phyloP scores from a whole-genome alignment of 805 yeast genomes.

The Saccharomycopsis sp. region DNA sequence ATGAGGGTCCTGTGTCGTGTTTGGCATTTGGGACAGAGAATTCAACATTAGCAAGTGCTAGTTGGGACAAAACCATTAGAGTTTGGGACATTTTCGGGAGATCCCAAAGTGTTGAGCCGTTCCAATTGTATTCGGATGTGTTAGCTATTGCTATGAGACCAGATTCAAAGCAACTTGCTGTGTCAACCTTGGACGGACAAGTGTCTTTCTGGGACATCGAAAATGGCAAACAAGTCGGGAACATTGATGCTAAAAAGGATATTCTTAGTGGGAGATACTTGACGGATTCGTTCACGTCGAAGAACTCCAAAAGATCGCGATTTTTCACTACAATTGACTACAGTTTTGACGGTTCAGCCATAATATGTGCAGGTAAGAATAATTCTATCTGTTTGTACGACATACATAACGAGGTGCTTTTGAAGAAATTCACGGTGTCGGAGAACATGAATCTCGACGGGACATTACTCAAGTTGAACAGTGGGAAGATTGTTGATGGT shows the following conservation, averaged over 20 bases:
- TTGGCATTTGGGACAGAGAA: constrained; percentile 79
- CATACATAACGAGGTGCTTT: constrained; percentile 76
- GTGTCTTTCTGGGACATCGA: constrained; percentile 78
- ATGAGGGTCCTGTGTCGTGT: constrained; percentile 91
- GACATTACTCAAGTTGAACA: constrained; percentile 70
- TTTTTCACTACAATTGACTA: constrained; percentile 75
- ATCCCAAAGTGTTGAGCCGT: constrained; percentile 82
- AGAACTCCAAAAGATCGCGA: constrained; percentile 78
- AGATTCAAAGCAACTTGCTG: constrained; percentile 87
- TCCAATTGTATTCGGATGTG: constrained; percentile 79
- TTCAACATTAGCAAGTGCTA: constrained; percentile 74
- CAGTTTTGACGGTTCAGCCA: constrained; percentile 81
- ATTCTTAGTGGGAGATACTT: constrained; percentile 79
- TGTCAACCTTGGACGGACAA: constrained; percentile 83
- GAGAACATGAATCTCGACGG: constrained; percentile 89
- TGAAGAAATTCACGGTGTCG: constrained; percentile 78
- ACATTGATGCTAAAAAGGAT: constrained; percentile 81
- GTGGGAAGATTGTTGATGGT: constrained; percentile 78
- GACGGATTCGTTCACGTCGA: constrained; percentile 75
- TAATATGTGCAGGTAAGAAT: constrained; percentile 91
- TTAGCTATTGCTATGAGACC: constrained; percentile 80
- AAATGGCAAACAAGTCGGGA: constrained; percentile 69
- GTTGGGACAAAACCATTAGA: constrained; percentile 94
- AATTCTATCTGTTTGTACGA: constrained; percentile 90
- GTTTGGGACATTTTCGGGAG: constrained; percentile 91